Base-by-base conservation (phyloP, 75 land plant genomes). In the Cryptomeria japonica region DNA sequence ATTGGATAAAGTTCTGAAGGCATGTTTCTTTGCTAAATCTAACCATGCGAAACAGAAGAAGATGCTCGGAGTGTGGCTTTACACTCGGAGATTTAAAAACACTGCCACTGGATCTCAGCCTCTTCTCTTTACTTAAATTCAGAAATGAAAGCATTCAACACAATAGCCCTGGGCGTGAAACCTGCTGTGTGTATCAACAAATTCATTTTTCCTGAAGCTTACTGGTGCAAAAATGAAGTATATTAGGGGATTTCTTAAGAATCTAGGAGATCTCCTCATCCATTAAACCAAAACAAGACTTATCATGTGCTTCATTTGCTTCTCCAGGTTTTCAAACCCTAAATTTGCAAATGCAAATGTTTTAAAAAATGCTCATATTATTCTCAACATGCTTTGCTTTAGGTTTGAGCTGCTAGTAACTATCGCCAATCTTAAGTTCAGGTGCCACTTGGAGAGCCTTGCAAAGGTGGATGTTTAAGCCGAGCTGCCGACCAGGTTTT, bases 151-250 rank as follows among this genome's bases (percentile, higher is more conserved):
- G 93, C 90, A 85, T 83, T 22, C 22, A 18, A 36, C 36, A 90
- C 75, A 32, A 89, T 55, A 32, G 64, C 83, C 13, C 53, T 86
- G 31, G 91, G 89, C 22, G 86, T 87, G 1, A 92, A 87, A 85
- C 86, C 89, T 87, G 87, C 53, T 7, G 90, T 92, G 12, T 86
- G 87, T 41, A 90, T 37, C 5, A 92, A n/a, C 47, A 72, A 90
- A 34, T 88, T 89, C 91, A 92, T 90, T 90, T 88, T 72, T 91
- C 87, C 47, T 90, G 89, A 19, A 92, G 90, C 80, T 92, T 90
- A 46, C 86, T 89, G 16, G 72, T 82, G 0, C 89, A 92, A 34
- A 86, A 85, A 7, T 87, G 89, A 2, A 92, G 64, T 3, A 89
- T 39, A 38, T 80, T 49, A 8, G 93, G 90, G 72, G 80, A 53